These are phyloP conservation scores for Penicillium digitatum DNA, from an alignment of 2,329 filamentous ascomycete species.

Conservation along the genomic window DNA sequence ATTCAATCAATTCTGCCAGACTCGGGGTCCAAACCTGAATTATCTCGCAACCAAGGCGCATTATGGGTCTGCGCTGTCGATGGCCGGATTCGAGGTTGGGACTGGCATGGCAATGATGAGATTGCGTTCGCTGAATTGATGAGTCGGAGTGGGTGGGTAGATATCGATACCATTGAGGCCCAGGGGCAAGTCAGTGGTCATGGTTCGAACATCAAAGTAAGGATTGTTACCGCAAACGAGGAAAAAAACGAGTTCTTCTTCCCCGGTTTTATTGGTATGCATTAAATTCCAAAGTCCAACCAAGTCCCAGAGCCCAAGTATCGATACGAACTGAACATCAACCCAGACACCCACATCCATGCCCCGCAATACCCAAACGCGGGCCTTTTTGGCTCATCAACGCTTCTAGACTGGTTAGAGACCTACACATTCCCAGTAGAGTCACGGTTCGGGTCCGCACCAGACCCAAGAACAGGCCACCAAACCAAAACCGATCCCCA, in stretches of 20 bases:
- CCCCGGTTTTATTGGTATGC: slow-evolving; percentile 47
- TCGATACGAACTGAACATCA: background rate
- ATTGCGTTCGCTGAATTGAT: slow-evolving; percentile 26
- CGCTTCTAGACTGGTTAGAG: slow-evolving; percentile 87
- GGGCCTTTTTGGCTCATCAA: slow-evolving; percentile 89
- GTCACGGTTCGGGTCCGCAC: slow-evolving; percentile 57
- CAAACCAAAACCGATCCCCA: slow-evolving; percentile 14
- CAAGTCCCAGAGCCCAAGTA: background rate
- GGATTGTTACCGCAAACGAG: slow-evolving; percentile 38
- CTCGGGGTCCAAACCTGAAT: slow-evolving; percentile 44
- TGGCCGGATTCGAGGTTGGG: slow-evolving; percentile 34
- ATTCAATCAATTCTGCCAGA: slow-evolving; percentile 48
- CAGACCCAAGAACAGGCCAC: slow-evolving; percentile 10
- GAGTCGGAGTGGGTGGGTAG: slow-evolving; percentile 32
- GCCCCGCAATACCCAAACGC: slow-evolving; percentile 92
- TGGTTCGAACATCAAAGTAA: slow-evolving; percentile 23
- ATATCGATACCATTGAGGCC: slow-evolving; percentile 14
- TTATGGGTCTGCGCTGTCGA: slow-evolving; percentile 35
- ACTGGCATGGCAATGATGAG: slow-evolving; percentile 33
- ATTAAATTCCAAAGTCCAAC: background rate
- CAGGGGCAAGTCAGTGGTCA: slow-evolving; percentile 6
- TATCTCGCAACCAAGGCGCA: slow-evolving; percentile 50
- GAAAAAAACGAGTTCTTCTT: slow-evolving; percentile 45
- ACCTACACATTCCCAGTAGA: slow-evolving; percentile 96
- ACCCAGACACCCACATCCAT: slow-evolving; percentile 85